Percentiles rank a stretch among this genome's conserved stretches.
Evolutionary conservation across 768 basidiomycete species (phyloP).

Genomic region (Lenzites betulinus): DNA sequence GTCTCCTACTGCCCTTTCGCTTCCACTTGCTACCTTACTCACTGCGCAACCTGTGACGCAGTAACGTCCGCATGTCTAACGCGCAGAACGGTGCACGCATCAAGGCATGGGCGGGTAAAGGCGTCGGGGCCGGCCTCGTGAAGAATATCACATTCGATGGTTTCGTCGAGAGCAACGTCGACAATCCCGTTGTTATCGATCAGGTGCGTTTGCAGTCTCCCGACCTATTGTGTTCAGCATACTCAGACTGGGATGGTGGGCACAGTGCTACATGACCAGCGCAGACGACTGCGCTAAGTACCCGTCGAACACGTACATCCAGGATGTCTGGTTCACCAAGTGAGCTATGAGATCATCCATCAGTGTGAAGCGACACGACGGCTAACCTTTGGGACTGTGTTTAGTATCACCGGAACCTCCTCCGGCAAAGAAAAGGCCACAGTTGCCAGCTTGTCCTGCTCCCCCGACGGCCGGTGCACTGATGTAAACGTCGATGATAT

Average conservation of each 20-base stretch:
- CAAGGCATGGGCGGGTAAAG: constrained; percentile 65
- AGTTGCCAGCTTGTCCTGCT: constrained; percentile 58
- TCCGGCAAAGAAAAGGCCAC: constrained; percentile 46
- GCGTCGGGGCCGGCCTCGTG: constrained; percentile 59
- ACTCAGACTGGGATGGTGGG: background rate
- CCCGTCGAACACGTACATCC: constrained; percentile 56
- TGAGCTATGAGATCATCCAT: constrained; percentile 23
- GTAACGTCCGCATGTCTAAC: constrained; percentile 60
- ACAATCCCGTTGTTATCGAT: constrained; percentile 61
- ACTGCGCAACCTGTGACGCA: constrained; percentile 17
- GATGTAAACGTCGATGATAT: constrained; percentile 50
- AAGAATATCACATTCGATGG: constrained; percentile 56
- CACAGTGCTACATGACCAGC: constrained; percentile 50
- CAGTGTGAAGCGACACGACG: background rate
- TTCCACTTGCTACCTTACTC: background rate
- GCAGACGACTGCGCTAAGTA: constrained; percentile 52
- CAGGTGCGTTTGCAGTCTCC: constrained; percentile 38
- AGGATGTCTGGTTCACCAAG: constrained; percentile 59
- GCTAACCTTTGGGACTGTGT: background rate
- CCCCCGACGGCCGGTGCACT: constrained; percentile 52
- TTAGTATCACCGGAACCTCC: constrained; percentile 58
- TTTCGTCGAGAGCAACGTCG: constrained; percentile 55
- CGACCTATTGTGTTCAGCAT: background rate
- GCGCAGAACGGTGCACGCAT: constrained; percentile 69
- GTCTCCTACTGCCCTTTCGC: background rate